These are phyloP conservation scores for Strigomonas galati DNA, from an alignment of 208 protist species.

Conservation along the genomic window DNA sequence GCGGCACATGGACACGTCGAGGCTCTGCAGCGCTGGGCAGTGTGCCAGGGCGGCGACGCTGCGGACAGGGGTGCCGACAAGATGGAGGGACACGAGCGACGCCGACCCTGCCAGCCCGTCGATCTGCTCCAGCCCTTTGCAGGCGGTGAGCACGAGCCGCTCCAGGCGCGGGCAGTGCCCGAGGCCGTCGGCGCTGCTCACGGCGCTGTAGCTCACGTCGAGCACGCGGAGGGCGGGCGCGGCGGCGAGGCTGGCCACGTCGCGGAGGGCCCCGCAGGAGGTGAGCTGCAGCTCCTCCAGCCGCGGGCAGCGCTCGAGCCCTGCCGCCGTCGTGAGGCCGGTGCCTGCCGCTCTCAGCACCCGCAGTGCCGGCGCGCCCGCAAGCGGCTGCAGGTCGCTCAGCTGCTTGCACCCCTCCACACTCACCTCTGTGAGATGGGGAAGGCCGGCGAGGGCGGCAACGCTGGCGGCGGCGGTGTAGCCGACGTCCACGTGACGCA, in stretches of 20 bases:
- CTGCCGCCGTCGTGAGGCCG: neutral
- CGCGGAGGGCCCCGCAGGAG: slow-evolving; percentile 5
- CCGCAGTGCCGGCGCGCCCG: neutral
- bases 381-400: neutral
- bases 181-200: neutral
- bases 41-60: too few relatives aligned
- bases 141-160: neutral
- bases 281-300: slow-evolving; percentile 10
- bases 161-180: neutral
- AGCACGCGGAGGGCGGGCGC: slow-evolving; percentile 7
- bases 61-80: neutral
- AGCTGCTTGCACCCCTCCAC: neutral
- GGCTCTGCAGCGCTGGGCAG: too few relatives aligned
- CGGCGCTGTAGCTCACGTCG: neutral
- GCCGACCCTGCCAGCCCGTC: neutral
- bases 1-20: too few relatives aligned
- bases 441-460: neutral
- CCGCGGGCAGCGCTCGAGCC: neutral
- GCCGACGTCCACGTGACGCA: slow-evolving; percentile 3
- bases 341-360: neutral
- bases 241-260: neutral
- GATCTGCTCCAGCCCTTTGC: neutral
- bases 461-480: neutral
- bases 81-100: neutral
- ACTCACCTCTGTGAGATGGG: neutral